A percentile compares a stretch with the other conserved stretches of the same genome.
phyloP scores from a whole-genome alignment of 805 yeast genomes.

The Schwanniomyces polymorphus region DNA sequence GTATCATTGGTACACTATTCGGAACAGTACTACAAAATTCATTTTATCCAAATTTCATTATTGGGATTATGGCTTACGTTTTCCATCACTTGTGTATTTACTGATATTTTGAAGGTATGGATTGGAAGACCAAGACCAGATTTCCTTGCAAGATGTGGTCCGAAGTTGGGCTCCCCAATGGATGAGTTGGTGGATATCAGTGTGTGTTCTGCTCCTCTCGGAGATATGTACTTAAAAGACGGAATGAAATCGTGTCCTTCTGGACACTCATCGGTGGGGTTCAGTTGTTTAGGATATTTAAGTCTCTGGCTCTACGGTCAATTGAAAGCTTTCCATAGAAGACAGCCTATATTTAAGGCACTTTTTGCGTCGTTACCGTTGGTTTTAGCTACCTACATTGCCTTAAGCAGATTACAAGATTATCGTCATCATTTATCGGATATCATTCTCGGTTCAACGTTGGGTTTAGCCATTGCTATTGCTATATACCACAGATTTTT shows the following conservation, averaged over 20 bases:
- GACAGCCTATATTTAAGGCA: conserved; percentile 10
- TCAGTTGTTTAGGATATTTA: conserved; percentile 32
- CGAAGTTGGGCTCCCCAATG: conserved; percentile 21
- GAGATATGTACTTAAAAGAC: conserved; percentile 25
- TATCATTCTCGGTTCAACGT: conserved; percentile 23
- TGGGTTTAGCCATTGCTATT: conserved; percentile 21
- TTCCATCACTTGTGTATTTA: conserved; percentile 27
- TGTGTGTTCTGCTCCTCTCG: conserved; percentile 35
- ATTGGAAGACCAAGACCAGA: conserved; percentile 46
- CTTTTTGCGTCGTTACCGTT: conserved; percentile 15
- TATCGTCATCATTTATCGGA: conserved; percentile 38
- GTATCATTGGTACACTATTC: conserved; percentile 2
- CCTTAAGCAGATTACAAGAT: conserved; percentile 32
- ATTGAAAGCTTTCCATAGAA: conserved; percentile 10
- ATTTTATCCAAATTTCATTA: conserved; percentile 26
- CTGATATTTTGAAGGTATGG: conserved; percentile 39
- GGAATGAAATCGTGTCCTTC: conserved; percentile 44
- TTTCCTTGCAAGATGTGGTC: conserved; percentile 40
- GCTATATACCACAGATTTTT: neutral
- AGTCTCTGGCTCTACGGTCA: conserved; percentile 33
- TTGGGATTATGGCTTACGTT: conserved; percentile 31
- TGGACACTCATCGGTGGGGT: conserved; percentile 38
- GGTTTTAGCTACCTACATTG: conserved; percentile 29
- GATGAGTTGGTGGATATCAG: conserved; percentile 25
- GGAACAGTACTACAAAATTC: conserved; percentile 13